Conservation (phyloP, 2,329 filamentous ascomycete genomes). For the Aspergillus fumigatus region DNA sequence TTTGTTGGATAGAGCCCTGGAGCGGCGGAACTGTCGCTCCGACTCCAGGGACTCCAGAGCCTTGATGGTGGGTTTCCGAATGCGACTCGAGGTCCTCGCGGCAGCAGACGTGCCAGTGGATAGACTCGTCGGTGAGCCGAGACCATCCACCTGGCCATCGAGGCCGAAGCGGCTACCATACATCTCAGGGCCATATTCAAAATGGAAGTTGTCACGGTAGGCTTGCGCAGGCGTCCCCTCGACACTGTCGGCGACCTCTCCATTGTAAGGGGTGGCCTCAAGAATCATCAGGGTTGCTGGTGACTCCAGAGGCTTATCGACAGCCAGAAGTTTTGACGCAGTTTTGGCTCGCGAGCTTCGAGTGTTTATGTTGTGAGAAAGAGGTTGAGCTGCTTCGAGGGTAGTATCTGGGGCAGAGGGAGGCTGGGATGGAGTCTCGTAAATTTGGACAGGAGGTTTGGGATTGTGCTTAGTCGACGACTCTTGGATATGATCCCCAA, state of each 20-base stretch:
- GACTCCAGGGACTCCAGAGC: slow-evolving; percentile 18
- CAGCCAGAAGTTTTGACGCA: background rate
- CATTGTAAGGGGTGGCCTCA: background rate
- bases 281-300: background rate
- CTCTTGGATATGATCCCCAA: too few species aligned
- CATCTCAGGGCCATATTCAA: slow-evolving; percentile 19
- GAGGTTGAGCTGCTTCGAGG: background rate
- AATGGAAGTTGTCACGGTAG: slow-evolving; percentile 13
- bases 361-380: background rate
- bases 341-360: slow-evolving; percentile 1
- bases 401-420: background rate
- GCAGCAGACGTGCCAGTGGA: slow-evolving; percentile 14
- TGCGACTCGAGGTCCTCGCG: slow-evolving; percentile 13
- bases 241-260: slow-evolving; percentile 8
- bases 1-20: slow-evolving; percentile 10
- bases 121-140: slow-evolving; percentile 16
- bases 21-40: slow-evolving; percentile 15
- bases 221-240: slow-evolving; percentile 8
- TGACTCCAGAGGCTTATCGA: slow-evolving; percentile 9
- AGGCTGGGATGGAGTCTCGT: background rate
- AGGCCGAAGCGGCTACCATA: slow-evolving; percentile 18
- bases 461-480: too few species aligned
- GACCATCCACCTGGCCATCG: slow-evolving; percentile 16
- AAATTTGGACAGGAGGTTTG: background rate
- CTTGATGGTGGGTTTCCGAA: slow-evolving; percentile 19